Base-by-base conservation (phyloP, 2,329 filamentous ascomycete genomes). In the Tricladium varicosporioides region DNA sequence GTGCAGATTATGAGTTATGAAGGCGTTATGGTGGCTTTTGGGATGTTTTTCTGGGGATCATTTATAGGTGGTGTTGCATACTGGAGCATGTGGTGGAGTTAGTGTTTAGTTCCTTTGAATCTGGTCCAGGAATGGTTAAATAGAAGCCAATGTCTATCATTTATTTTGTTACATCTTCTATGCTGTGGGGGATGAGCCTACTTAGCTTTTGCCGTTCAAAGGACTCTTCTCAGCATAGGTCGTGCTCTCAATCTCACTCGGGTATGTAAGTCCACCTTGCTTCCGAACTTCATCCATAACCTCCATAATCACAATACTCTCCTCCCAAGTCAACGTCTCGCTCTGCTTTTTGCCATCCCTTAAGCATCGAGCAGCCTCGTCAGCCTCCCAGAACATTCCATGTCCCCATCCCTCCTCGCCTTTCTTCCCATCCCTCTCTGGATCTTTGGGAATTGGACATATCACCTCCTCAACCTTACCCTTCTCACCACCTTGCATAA, bases 341-440 rank as follows among this genome's bases (percentile, higher is more conserved):
- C 85, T 84, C 71, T 89, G 81, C 60, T 83, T 74, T 67, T 81
- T 80, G 5, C 85, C 84, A 70, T 87, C 85, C 57, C 81, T 74
- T 50, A 89, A 65, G 59, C 84, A 86, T 49, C 81, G 77, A 13
- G 81, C 86, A 52, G 79, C 83, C 73, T 87, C 86, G 70, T 88
- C 86, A 1, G 86, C 86, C 69, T 88, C 85, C 83, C 83, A 89
- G 69, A 83, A 87, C 85, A 88, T 87, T 1, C 85, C 85, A 54
- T 84, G 81, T 0, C 84, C 85, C 64, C 78, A 68, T 2, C 57
- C 58, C 8, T 53, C 49, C 43, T 49, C 36, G 14, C 54, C 54
- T 11, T 54, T 16, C 32, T 48, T 52, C 1, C 61, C 58, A 43
- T 57, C 61, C 36, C 62, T 61, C 40, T 65, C 64, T 5, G 53